These are phyloP conservation scores for Akanthomyces uredinophilus DNA, from an alignment of 2,329 filamentous ascomycete genomes.

Conservation along the genomic window DNA sequence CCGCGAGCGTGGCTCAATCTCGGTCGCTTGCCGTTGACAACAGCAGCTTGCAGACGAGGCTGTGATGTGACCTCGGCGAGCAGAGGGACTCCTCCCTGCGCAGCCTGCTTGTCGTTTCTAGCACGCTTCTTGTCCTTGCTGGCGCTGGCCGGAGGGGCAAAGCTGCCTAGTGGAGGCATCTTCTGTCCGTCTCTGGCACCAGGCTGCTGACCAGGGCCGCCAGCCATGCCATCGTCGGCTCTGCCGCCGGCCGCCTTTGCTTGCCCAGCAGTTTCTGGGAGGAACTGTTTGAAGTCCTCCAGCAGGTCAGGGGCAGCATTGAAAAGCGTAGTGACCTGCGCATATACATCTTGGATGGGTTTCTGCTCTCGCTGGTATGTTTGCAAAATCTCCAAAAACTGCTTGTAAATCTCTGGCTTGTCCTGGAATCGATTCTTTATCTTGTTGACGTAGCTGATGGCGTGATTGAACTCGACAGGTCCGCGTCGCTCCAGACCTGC, in stretches of 20 bases:
- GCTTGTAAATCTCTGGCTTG: constrained; percentile 97
- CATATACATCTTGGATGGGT: constrained; percentile 96
- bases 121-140: constrained; percentile 90
- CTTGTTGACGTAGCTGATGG: constrained; percentile 99
- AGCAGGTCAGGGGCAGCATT: constrained; percentile 88
- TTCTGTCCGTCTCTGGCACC: constrained; percentile 59
- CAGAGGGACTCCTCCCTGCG: constrained; percentile 43
- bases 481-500: constrained; percentile 75
- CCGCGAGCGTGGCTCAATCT: constrained; percentile 69
- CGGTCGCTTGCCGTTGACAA: constrained; percentile 55
- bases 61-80: constrained; percentile 39
- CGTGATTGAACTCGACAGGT: constrained; percentile 97
- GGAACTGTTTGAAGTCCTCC: constrained; percentile 97
- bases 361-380: constrained; percentile 98
- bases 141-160: constrained; percentile 74
- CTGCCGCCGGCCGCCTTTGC: constrained; percentile 50
- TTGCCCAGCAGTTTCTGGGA: constrained; percentile 72
- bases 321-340: constrained; percentile 91
- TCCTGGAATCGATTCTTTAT: constrained; percentile 99
- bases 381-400: constrained; percentile 95
- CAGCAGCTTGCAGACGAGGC: constrained; percentile 26
- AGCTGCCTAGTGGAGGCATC: constrained; percentile 92
- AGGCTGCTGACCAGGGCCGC: constrained; percentile 39
- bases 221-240: constrained; percentile 51
- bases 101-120: constrained; percentile 51